These are phyloP conservation scores for Phytophthora agathidicida DNA, from an alignment of 352 stramenopile species.

Conservation along the genomic window DNA sequence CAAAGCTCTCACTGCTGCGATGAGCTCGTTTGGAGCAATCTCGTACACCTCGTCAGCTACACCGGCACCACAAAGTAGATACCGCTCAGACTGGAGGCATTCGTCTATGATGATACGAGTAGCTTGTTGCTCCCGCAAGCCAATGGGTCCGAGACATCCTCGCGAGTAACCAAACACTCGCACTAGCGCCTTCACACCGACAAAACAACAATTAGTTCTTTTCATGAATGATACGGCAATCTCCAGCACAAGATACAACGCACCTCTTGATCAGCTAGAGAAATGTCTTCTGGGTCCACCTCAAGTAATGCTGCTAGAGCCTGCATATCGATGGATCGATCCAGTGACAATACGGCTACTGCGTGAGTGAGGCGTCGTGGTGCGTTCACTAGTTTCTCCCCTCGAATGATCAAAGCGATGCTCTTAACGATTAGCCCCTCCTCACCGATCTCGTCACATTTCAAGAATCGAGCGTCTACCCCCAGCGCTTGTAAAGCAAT, in stretches of 20 bases:
- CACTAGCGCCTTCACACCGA: slow-evolving; percentile 46
- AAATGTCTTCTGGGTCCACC: slow-evolving; percentile 35
- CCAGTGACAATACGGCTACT: slow-evolving; percentile 56
- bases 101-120: slow-evolving; percentile 66
- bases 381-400: neutral
- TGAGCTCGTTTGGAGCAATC: slow-evolving; percentile 34
- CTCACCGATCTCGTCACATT: slow-evolving; percentile 19
- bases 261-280: slow-evolving; percentile 58
- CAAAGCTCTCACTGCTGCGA: slow-evolving; percentile 9
- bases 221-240: too few species aligned
- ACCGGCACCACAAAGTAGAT: slow-evolving; percentile 61
- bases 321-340: slow-evolving; percentile 60
- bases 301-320: slow-evolving; percentile 36
- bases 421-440: slow-evolving; percentile 64
- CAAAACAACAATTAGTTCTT: slow-evolving; percentile 1
- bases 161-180: slow-evolving; percentile 70
- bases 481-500: slow-evolving; percentile 31
- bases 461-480: slow-evolving; percentile 34
- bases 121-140: slow-evolving; percentile 51
- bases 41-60: slow-evolving; percentile 52
- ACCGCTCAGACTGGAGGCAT: slow-evolving; percentile 23
- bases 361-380: slow-evolving; percentile 26
- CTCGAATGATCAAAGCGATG: slow-evolving; percentile 54
- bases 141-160: slow-evolving; percentile 68
- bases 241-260: slow-evolving; percentile 8